Percentiles rank a stretch among this genome's conserved stretches.
Conservation (phyloP, 148 eudicot genomes). For the Camellia sinensis region DNA sequence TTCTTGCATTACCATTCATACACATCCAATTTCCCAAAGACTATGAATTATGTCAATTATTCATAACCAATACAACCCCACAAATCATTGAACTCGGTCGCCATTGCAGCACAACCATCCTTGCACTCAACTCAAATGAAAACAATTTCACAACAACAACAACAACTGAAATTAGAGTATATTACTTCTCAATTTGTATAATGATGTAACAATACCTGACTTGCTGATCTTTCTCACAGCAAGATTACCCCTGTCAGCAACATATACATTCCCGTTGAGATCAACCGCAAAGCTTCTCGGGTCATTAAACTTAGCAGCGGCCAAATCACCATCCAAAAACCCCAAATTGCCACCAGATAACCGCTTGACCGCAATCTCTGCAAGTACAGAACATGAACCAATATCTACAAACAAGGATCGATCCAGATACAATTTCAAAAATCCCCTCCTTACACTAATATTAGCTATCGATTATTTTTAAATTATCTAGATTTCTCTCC, state of each 20-base stretch:
- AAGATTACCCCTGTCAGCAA: slow-evolving; percentile 55
- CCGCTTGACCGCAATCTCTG: slow-evolving; percentile 45
- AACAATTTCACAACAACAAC: neutral
- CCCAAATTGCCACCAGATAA: slow-evolving; percentile 48
- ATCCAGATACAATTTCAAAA: neutral
- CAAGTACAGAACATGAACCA: slow-evolving; percentile 3
- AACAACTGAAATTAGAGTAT: neutral
- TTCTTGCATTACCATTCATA: neutral
- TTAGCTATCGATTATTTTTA: neutral
- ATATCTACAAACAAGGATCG: neutral
- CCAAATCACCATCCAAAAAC: slow-evolving; percentile 56
- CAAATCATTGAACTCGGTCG: no score
- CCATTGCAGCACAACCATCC: no score
- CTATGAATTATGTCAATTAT: no score
- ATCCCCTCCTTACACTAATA: neutral
- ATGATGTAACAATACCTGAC: slow-evolving; percentile 41
- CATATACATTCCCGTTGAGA: slow-evolving; percentile 61
- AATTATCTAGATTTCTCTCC: no score
- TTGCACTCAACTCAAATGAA: neutral
- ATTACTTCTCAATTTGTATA: neutral
- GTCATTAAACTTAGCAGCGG: slow-evolving; percentile 47
- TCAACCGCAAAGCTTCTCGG: slow-evolving; percentile 75
- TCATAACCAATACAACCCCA: neutral
- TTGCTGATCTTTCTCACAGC: slow-evolving; percentile 64
- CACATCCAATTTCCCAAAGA: no score